phyloP scores from a whole-genome alignment of 371 early-diverging fungal genomes.

The Zychaea mexicana region DNA sequence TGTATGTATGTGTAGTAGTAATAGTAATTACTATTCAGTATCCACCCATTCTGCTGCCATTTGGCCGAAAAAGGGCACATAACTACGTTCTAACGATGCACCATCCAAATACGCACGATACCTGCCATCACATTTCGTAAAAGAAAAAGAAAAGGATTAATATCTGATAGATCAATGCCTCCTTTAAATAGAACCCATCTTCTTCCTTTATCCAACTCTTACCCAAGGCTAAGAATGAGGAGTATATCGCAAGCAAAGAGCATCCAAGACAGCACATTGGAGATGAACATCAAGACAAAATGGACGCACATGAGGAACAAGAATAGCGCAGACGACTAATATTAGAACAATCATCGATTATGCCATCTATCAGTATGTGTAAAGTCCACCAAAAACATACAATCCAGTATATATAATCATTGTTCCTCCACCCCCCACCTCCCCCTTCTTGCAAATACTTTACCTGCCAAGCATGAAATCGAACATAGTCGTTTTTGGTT shows the following conservation, averaged over 20 bases:
- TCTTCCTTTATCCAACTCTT: constrained; percentile 14
- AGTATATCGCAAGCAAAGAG: constrained; percentile 54
- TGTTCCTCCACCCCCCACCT: neutral
- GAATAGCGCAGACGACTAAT: constrained; percentile 44
- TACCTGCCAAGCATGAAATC: constrained; percentile 90
- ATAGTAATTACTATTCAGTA: constrained; percentile 41
- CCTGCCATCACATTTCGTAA: constrained; percentile 22
- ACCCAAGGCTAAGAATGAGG: constrained; percentile 50
- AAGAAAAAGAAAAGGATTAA: neutral
- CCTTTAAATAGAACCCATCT: too few relatives aligned
- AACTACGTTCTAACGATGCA: constrained; percentile 61
- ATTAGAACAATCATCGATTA: neutral
- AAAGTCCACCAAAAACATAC: too few relatives aligned
- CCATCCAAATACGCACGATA: constrained; percentile 69
- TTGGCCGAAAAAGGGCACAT: constrained; percentile 61
- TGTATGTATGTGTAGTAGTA: neutral
- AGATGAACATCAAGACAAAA: constrained; percentile 54
- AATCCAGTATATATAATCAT: too few relatives aligned
- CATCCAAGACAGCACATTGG: constrained; percentile 56
- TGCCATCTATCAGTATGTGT: too few relatives aligned
- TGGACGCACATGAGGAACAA: constrained; percentile 41
- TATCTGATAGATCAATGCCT: too few relatives aligned
- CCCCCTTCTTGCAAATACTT: neutral
- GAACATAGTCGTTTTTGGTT: constrained; percentile 79
- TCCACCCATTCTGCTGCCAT: constrained; percentile 68